phyloP scores from a whole-genome alignment of 148 eudicot species.

The Dianthus caryophyllus region DNA sequence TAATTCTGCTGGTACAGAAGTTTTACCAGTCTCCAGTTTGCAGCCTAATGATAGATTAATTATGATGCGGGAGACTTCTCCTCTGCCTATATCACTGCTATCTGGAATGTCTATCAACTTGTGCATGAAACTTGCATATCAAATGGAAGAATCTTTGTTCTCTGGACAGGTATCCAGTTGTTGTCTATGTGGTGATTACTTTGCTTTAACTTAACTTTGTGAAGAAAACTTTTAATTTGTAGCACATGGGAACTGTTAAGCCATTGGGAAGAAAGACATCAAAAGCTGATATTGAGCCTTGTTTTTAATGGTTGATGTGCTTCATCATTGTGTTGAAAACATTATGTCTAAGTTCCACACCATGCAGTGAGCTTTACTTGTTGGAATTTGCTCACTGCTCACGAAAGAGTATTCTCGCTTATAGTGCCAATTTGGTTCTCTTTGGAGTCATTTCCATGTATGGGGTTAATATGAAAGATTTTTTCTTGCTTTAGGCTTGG shows the following conservation, averaged over 20 bases:
- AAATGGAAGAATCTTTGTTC: conserved; percentile 93
- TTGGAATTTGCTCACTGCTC: neutral
- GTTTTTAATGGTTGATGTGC: neutral
- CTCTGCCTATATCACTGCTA: conserved; percentile 71
- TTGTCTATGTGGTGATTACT: conserved; percentile 7
- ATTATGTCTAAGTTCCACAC: neutral
- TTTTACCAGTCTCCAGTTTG: conserved; percentile 53
- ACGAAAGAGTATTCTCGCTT: too few relatives aligned
- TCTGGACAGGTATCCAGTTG: conserved; percentile 65
- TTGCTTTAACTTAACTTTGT: neutral
- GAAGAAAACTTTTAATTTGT: neutral
- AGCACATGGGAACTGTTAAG: neutral
- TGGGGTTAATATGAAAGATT: too few relatives aligned
- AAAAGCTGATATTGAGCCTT: neutral
- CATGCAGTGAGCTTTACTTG: neutral
- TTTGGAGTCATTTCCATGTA: too few relatives aligned
- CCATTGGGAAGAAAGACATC: neutral
- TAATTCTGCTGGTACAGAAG: conserved; percentile 78
- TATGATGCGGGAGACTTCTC: conserved; percentile 89
- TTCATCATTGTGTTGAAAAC: neutral
- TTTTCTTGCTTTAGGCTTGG: too few relatives aligned
- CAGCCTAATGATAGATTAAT: conserved; percentile 74
- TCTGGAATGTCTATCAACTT: conserved; percentile 85
- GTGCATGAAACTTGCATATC: conserved; percentile 65
- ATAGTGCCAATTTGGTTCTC: too few relatives aligned